These are phyloP conservation scores for Tylopilus rubrobrunneus DNA, from an alignment of 768 basidiomycete species.

Conservation along the genomic window DNA sequence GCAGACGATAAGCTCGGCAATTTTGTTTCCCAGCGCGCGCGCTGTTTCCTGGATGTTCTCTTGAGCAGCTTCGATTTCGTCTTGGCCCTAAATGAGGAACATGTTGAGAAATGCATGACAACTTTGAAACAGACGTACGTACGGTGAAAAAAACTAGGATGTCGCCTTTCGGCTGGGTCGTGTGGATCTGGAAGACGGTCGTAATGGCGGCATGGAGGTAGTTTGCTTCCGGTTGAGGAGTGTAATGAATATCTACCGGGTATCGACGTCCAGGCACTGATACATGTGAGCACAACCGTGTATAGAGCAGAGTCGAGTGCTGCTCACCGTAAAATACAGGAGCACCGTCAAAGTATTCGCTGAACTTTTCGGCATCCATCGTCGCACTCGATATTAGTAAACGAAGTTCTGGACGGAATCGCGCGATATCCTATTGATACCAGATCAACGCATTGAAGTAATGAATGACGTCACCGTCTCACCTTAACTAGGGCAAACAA, in stretches of 20 bases:
- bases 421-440: constrained; percentile 77
- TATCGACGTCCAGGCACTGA: constrained; percentile 94
- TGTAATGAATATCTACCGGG: constrained; percentile 98
- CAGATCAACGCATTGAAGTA: constrained; percentile 24
- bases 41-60: constrained; percentile 96
- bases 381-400: constrained; percentile 95
- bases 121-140: constrained; percentile 21
- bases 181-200: constrained; percentile 98
- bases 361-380: constrained; percentile 97
- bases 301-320: not conserved
- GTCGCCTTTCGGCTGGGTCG: constrained; percentile 96
- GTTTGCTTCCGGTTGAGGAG: constrained; percentile 98
- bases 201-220: constrained; percentile 98
- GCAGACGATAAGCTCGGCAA: constrained; percentile 89
- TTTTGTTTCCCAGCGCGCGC: constrained; percentile 92
- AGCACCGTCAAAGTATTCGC: constrained; percentile 94
- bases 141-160: constrained; percentile 97
- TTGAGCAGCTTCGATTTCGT: constrained; percentile 97
- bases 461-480: constrained; percentile 32
- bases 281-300: constrained; percentile 3
- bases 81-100: constrained; percentile 65
- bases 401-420: constrained; percentile 91
- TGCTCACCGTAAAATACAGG: constrained; percentile 87
- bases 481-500: constrained; percentile 98
- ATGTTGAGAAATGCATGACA: not conserved